A percentile compares a stretch with the other conserved stretches of the same genome.
These are phyloP conservation scores for Neostapfia colusana DNA, from an alignment of 176 grass and related monocot species.

Conservation along the genomic window DNA sequence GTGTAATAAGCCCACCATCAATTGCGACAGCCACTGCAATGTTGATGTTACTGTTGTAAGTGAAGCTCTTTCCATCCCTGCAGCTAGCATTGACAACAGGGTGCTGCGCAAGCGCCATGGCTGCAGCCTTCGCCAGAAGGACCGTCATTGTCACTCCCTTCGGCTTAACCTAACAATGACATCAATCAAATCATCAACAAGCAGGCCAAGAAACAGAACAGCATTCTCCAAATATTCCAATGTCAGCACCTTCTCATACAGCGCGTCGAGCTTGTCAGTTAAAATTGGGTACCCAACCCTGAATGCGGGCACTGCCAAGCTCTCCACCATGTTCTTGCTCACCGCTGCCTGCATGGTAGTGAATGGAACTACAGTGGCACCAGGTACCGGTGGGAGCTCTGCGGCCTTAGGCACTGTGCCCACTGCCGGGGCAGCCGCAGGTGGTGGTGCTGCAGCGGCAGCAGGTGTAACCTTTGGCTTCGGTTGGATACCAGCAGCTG, in stretches of 20 bases:
- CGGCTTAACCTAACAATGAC: slow-evolving; percentile 61
- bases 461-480: slow-evolving; percentile 44
- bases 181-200: slow-evolving; percentile 13
- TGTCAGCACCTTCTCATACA: slow-evolving; percentile 79
- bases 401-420: slow-evolving; percentile 39
- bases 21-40: slow-evolving; percentile 93
- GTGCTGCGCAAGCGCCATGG: slow-evolving; percentile 81
- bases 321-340: slow-evolving; percentile 98
- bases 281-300: slow-evolving; percentile 76
- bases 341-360: slow-evolving; percentile 81
- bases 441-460: slow-evolving; percentile 33
- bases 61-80: slow-evolving; percentile 89
- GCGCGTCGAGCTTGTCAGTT: slow-evolving; percentile 70
- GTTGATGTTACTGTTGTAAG: slow-evolving; percentile 86
- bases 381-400: slow-evolving; percentile 55
- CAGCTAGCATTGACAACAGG: slow-evolving; percentile 90
- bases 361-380: slow-evolving; percentile 79
- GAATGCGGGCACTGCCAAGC: slow-evolving; percentile 76
- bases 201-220: neutral
- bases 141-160: slow-evolving; percentile 98
- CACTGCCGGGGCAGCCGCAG: slow-evolving; percentile 37
- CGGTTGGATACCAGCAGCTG: slow-evolving; percentile 72
- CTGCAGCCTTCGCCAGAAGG: slow-evolving; percentile 72
- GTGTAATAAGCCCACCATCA: slow-evolving; percentile 90
- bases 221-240: slow-evolving; percentile 11